Conservation (phyloP, 108 stramenopile genomes). For the Cyclotella atomus region DNA sequence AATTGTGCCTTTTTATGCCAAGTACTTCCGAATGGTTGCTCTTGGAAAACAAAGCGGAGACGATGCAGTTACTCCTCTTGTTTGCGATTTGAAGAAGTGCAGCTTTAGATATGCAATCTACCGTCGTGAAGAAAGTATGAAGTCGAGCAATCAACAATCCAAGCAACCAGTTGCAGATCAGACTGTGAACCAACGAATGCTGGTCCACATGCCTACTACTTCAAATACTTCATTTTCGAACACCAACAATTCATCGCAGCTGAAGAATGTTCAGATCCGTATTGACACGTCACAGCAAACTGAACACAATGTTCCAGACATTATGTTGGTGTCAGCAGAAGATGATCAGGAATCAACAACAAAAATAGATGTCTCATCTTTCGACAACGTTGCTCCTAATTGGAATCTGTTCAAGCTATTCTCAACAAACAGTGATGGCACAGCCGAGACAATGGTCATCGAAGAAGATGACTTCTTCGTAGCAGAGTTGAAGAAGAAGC, state of each 20-base stretch:
- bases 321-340: not conserved
- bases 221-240: slow-evolving; percentile 16
- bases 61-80: slow-evolving; percentile 41
- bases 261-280: slow-evolving; percentile 36
- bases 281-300: not conserved
- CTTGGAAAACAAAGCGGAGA: not conserved
- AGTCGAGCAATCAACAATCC: not conserved
- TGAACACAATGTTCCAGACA: slow-evolving; percentile 4
- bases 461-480: slow-evolving; percentile 52
- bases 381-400: slow-evolving; percentile 17
- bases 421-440: not conserved
- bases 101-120: slow-evolving; percentile 65
- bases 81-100: slow-evolving; percentile 79
- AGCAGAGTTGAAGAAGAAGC: slow-evolving; percentile 53
- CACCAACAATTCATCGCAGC: slow-evolving; percentile 2
- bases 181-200: slow-evolving; percentile 40
- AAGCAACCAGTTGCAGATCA: not conserved
- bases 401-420: slow-evolving; percentile 41
- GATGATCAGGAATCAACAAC: slow-evolving; percentile 18
- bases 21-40: slow-evolving; percentile 66
- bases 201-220: slow-evolving; percentile 14
- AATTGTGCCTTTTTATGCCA: slow-evolving; percentile 37
- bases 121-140: slow-evolving; percentile 43
- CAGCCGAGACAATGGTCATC: no score
- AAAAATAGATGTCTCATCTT: slow-evolving; percentile 9